A percentile compares a stretch with the other conserved stretches of the same genome.
These are phyloP conservation scores for Kwoniella europaea DNA, from an alignment of 768 basidiomycete species.

Conservation along the genomic window DNA sequence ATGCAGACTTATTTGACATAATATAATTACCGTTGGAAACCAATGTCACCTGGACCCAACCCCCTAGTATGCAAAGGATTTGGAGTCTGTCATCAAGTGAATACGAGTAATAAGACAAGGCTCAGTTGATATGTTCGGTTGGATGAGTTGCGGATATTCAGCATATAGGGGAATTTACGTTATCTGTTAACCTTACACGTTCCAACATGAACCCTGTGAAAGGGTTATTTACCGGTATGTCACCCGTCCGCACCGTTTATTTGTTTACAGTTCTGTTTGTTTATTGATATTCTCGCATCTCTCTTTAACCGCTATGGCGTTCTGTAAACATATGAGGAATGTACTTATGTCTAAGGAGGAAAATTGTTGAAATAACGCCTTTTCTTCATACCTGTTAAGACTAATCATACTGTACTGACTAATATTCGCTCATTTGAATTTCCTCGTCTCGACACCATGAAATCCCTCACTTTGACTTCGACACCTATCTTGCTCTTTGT, in stretches of 20 bases:
- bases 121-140: background rate
- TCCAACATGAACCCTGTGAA: background rate
- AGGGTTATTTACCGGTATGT: background rate
- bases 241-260: background rate
- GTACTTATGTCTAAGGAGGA: background rate
- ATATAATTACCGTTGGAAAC: too few relatives aligned
- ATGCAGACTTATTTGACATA: background rate
- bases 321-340: background rate
- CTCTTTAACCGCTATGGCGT: background rate
- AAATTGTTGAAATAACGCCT: background rate
- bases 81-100: too few relatives aligned
- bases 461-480: background rate
- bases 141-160: background rate
- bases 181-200: background rate
- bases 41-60: too few relatives aligned
- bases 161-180: background rate
- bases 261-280: background rate
- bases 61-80: too few relatives aligned
- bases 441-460: background rate
- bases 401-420: background rate
- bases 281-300: background rate
- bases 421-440: background rate
- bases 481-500: background rate
- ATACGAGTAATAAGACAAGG: background rate
- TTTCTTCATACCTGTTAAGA: background rate